Evolutionary conservation across 139 green algal genomes (phyloP), one percentile per base, ranked within the genome.

Genomic region (Haematococcus sp.): DNA sequence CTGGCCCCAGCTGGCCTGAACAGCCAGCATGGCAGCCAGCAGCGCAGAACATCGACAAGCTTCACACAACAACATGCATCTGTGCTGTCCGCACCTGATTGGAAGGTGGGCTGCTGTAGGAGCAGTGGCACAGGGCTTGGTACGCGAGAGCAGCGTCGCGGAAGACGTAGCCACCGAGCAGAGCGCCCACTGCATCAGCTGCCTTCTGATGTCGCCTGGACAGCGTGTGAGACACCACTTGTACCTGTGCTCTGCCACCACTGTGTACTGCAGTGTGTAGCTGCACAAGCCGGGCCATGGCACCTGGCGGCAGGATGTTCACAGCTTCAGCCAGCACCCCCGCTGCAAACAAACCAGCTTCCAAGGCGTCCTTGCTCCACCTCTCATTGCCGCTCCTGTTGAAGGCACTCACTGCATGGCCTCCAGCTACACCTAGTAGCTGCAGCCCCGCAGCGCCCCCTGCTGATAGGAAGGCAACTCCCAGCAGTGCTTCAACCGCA

Each of bases 51-150:
- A 61, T 9, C 52, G 3, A 11, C 27, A n/a, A n/a, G 30, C 64
- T 27, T 33, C n/a, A n/a, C n/a, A n/a, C n/a, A n/a, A n/a, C n/a
- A n/a, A n/a, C n/a, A n/a, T n/a, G n/a, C n/a, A n/a, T n/a, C n/a
- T n/a, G n/a, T n/a, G n/a, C n/a, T n/a, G n/a, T n/a, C n/a, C n/a
- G n/a, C n/a, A 61, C 66, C 46, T 76, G 72, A 61, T 77, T 72
- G 72, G 28, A 56, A 9, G 72, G 72, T 28, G 35, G 58, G 13
- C 46, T 9, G 28, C 13, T 28, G 60, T 66, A 51, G 9, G 72
- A 71, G 43, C 72, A 77, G 60, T 77, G 72, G 30, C 59, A 71
- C 43, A 71, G 46, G 5, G 72, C 72, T 46, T 77, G 59, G 22
- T 7, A 11, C 61, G 71, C 25, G 34, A 77, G 72, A 27, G 17